Conservation (phyloP, 495 filamentous ascomycete species). For the Penicillium canescens region DNA sequence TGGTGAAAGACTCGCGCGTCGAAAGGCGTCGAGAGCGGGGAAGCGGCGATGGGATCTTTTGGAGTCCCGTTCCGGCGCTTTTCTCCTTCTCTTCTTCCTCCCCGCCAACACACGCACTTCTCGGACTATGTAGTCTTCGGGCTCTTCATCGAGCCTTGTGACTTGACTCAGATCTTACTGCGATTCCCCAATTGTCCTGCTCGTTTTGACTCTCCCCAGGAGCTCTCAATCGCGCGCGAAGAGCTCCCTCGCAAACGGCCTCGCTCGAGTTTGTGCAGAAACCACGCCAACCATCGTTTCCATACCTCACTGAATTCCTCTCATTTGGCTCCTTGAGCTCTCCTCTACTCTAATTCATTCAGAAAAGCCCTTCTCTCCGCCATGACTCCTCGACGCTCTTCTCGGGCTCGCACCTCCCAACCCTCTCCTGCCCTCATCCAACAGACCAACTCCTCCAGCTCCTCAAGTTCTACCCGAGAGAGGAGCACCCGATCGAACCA, state of each 20-base stretch:
- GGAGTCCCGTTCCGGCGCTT: slow-evolving; percentile 37
- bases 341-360: slow-evolving; percentile 7
- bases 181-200: slow-evolving; percentile 24
- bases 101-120: slow-evolving; percentile 32
- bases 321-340: slow-evolving; percentile 5
- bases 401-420: slow-evolving; percentile 82
- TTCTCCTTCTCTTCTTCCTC: slow-evolving; percentile 35
- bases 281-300: slow-evolving; percentile 1
- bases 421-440: slow-evolving; percentile 65
- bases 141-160: slow-evolving; percentile 39
- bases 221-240: slow-evolving; percentile 30
- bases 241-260: slow-evolving; percentile 27
- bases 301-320: slow-evolving; percentile 5
- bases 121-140: slow-evolving; percentile 50
- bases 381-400: slow-evolving; percentile 84
- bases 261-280: slow-evolving; percentile 16
- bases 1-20: slow-evolving; percentile 24
- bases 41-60: slow-evolving; percentile 37
- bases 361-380: slow-evolving; percentile 14
- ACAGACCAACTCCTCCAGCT: slow-evolving; percentile 72
- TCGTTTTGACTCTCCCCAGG: slow-evolving; percentile 14
- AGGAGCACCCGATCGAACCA: slow-evolving; percentile 69
- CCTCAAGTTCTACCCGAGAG: slow-evolving; percentile 71
- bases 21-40: slow-evolving; percentile 31
- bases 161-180: slow-evolving; percentile 31